Base-by-base conservation (phyloP, 225 moss, liverwort and hornwort genomes). In the Pseudisothecium myosuroides region DNA sequence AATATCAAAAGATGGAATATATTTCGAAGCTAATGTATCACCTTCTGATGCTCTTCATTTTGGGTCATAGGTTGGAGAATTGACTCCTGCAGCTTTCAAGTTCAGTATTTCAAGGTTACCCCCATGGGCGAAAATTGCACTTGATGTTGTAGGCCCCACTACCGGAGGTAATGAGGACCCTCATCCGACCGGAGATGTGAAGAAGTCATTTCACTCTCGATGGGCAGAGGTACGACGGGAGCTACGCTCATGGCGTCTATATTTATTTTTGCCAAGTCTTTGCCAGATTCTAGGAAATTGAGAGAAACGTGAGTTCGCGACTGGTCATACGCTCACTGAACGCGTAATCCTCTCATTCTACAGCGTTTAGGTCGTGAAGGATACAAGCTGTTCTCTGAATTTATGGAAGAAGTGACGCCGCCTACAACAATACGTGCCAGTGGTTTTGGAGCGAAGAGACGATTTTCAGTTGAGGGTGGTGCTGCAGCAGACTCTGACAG, bases 31-130 rank as follows among this genome's bases (percentile, higher is more conserved):
- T n/a, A 31, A 45, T 69, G 49, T 82, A 37, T 66, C 14, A 21
- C 36, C 64, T 86, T 84, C 78, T 88, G 82, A 88, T 78, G 56
- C 79, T 72, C 64, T 83, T 83, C 19, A 34, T 81, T 86, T 73
- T 43, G 49, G 52, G 71, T 66, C 60, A 39, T 81, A 90, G 92
- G 88, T 78, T 83, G 93, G 78, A 55, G 93, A 94, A 74, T 89
- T 92, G 67, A 95, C 94, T 83, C 96, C 96, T 65, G 91, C 94
- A 91, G 86, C 92, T 83, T 96, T 96, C 91, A 96, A 95, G 83
- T 96, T 96, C 86, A 96, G 96, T 88, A 89, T 95, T 36, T 96
- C 96, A 74, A 94, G 96, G 89, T 87, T 96, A 61, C 96, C 96
- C 41, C 80, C 95, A 71, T 96, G 96, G 96, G 93, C 96, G 76